Evolutionary conservation across 208 protist genomes (phyloP), one percentile per base, ranked within the genome.

Genomic region (Angomonas deanei): DNA sequence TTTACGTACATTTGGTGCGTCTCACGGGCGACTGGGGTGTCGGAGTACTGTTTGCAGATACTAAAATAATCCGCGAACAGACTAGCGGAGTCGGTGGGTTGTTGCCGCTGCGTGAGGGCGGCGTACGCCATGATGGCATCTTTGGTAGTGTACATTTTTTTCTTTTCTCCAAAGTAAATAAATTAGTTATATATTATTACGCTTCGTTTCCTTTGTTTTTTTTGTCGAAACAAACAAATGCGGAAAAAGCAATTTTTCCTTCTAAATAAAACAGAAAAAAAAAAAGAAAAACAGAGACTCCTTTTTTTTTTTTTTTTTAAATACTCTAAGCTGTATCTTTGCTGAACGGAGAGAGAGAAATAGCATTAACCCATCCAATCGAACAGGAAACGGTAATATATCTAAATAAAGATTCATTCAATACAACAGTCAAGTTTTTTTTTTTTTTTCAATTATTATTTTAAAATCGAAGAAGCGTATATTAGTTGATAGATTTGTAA

Each of bases 61-160:
- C 24, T 17, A 33, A 80, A 78, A 64, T 78, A 80, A 55, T 80
- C 74, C 15, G 55, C 31, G n/a, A 84, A 60, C 2, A 84, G 66
- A 1, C 46, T 31, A 0, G 68, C 30, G 15, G 67, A 70, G 31
- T 80, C 76, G 0, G 70, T 72, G 1, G 68, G 70, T 50, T 75
- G 68, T 19, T 76, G 54, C 13, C 70, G 67, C 49, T 71, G 65
- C 3, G 62, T 36, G 53, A 74, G 59, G 19, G 73, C 39, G n/a
- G 67, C 57, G 55, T 66, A 64, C 27, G 78, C 68, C 64, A 74
- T 48, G 21, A 49, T 76, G 5, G 67, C 66, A 26, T 76, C 77
- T 50, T 74, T 78, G n/a, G 72, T 68, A 26, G 72, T 76, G 64
- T 78, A 80, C 74, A 82, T 86, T 36, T 30, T 74, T 15, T 46